phyloP scores from a whole-genome alignment of 805 yeast genomes.

The Scheffersomyces ergatensis region DNA sequence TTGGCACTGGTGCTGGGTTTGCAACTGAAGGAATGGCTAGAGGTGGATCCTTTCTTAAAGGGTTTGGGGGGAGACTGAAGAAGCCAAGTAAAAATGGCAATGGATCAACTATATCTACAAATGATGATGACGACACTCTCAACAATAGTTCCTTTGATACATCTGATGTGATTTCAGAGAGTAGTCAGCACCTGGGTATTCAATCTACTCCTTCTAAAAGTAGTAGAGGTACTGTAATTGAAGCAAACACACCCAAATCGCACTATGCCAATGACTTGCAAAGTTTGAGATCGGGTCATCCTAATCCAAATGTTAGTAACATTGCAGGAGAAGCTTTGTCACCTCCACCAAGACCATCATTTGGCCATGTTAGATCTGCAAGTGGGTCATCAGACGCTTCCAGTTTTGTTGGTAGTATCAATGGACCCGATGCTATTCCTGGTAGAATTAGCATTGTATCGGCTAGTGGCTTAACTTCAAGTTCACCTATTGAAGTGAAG shows the following conservation, averaged over 20 bases:
- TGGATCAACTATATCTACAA: slow-evolving; percentile 3
- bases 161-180: neutral
- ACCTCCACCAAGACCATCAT: slow-evolving; percentile 36
- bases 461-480: slow-evolving; percentile 41
- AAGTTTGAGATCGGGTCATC: slow-evolving; percentile 32
- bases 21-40: slow-evolving; percentile 46
- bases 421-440: slow-evolving; percentile 39
- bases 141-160: neutral
- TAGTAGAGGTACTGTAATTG: neutral
- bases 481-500: slow-evolving; percentile 46
- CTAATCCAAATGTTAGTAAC: neutral
- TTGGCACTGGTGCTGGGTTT: slow-evolving; percentile 42
- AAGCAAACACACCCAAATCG: slow-evolving; percentile 4
- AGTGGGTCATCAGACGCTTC: slow-evolving; percentile 25
- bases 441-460: slow-evolving; percentile 56
- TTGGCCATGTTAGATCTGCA: slow-evolving; percentile 16
- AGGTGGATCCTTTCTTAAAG: slow-evolving; percentile 21
- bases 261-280: slow-evolving; percentile 30
- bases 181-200: neutral
- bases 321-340: slow-evolving; percentile 23
- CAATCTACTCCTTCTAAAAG: slow-evolving; percentile 1
- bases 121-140: neutral
- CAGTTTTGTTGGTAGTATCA: slow-evolving; percentile 34
- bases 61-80: slow-evolving; percentile 21
- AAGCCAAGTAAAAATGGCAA: slow-evolving; percentile 6